phyloP scores from a whole-genome alignment of 2,329 filamentous ascomycete species.

The Rhinocladiella mackenziei region DNA sequence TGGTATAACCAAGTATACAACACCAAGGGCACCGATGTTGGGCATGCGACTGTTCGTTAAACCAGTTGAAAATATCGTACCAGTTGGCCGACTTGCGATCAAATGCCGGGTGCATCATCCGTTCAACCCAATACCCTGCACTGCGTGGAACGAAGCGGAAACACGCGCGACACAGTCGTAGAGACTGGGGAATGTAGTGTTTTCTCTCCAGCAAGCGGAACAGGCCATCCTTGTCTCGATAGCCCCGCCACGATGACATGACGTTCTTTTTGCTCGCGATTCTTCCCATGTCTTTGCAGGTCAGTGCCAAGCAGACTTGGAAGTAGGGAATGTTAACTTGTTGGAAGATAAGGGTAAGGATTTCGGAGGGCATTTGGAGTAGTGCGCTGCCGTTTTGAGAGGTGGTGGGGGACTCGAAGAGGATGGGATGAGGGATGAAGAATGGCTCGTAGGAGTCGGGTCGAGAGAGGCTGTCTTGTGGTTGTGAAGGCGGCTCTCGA shows the following conservation, averaged over 20 bases:
- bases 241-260: conserved; percentile 23
- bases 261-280: conserved; percentile 10
- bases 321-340: conserved; percentile 20
- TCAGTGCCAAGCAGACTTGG: conserved; percentile 23
- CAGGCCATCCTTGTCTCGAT: conserved; percentile 24
- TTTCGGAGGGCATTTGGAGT: conserved; percentile 19
- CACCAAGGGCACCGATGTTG: conserved; percentile 19
- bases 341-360: conserved; percentile 18
- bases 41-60: not conserved
- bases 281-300: conserved; percentile 20
- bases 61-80: conserved; percentile 21
- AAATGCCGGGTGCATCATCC: conserved; percentile 5
- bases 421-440: conserved; percentile 20
- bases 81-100: conserved; percentile 12
- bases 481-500: not conserved
- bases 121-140: conserved; percentile 11
- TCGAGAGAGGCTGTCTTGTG: not conserved
- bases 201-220: conserved; percentile 20
- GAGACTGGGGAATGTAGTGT: conserved; percentile 13
- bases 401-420: conserved; percentile 5
- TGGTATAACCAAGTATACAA: conserved; percentile 2
- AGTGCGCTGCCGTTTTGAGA: conserved; percentile 8
- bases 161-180: conserved; percentile 20
- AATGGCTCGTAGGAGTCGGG: conserved; percentile 19
- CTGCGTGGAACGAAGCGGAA: conserved; percentile 14